Evolutionary conservation across 2,329 filamentous ascomycete species (phyloP).

Genomic region (Colletotrichum graminicola): DNA sequence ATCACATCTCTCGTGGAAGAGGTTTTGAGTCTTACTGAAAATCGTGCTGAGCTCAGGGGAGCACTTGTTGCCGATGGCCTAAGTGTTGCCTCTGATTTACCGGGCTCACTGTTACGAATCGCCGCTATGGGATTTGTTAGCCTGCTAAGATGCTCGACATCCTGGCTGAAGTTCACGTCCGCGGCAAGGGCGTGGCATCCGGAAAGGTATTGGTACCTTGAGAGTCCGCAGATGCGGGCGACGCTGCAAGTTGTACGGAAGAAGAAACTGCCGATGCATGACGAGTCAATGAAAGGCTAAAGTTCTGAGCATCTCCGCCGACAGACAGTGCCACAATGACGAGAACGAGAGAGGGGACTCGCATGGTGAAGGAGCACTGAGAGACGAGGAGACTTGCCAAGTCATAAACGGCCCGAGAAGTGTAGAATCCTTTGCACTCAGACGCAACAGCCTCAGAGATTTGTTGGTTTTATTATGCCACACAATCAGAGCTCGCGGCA

Average conservation of each 20-base stretch:
- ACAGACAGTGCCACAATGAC: not conserved
- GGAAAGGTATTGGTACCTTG: not conserved
- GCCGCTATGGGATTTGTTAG: not conserved
- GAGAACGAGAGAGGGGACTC: not conserved
- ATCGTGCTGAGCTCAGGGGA: not conserved
- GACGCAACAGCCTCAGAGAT: not conserved
- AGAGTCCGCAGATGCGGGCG: not conserved
- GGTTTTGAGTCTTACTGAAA: not conserved
- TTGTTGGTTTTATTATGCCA: not conserved
- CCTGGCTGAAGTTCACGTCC: no score
- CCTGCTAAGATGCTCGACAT: not conserved
- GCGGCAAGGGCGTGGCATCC: not conserved
- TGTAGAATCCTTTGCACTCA: not conserved
- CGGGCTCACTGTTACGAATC: not conserved
- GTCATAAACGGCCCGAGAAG: not conserved
- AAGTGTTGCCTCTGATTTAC: not conserved
- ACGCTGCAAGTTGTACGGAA: not conserved
- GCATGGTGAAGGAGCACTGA: constrained; percentile 4
- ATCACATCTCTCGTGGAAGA: not conserved
- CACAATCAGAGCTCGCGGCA: not conserved
- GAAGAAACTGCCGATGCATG: not conserved
- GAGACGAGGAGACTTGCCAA: not conserved
- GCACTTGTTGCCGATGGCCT: not conserved
- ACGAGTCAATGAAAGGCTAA: not conserved
- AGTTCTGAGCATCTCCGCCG: constrained; percentile 15